phyloP scores from a whole-genome alignment of 2,329 filamentous ascomycete species.

The Colletotrichum musae region DNA sequence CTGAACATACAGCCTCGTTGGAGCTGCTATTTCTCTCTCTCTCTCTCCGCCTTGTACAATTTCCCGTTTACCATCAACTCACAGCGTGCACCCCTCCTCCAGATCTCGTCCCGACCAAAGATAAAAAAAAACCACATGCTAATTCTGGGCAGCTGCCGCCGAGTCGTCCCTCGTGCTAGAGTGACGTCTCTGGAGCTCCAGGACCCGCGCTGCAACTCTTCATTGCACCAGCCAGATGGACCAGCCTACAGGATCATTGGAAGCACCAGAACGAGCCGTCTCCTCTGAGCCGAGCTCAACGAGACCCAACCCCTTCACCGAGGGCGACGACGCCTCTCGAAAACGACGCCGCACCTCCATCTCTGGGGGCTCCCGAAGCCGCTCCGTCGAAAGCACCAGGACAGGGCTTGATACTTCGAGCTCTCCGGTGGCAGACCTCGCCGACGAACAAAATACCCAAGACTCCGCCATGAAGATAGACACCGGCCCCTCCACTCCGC shows the following conservation, averaged over 20 bases:
- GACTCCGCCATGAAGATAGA: constrained; percentile 58
- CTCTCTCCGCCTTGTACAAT: constrained; percentile 29
- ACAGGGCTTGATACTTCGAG: constrained; percentile 51
- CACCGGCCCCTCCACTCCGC: constrained; percentile 55
- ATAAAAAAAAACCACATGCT: constrained; percentile 66
- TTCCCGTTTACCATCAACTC: constrained; percentile 41
- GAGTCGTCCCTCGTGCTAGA: constrained; percentile 69
- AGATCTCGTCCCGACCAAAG: constrained; percentile 37
- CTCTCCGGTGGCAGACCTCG: constrained; percentile 48
- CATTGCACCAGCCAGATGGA: constrained; percentile 67
- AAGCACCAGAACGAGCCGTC: constrained; percentile 70
- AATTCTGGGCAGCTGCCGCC: constrained; percentile 66
- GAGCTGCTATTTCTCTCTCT: neutral
- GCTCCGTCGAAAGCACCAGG: constrained; percentile 62
- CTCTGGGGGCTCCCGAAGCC: constrained; percentile 65
- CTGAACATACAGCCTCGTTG: constrained; percentile 27
- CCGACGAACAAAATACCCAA: constrained; percentile 45
- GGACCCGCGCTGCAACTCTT: constrained; percentile 55
- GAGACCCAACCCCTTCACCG: constrained; percentile 76
- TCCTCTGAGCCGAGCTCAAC: constrained; percentile 75
- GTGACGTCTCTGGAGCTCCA: constrained; percentile 63
- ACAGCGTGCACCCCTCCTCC: constrained; percentile 24
- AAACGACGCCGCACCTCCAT: constrained; percentile 75
- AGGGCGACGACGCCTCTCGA: constrained; percentile 67
- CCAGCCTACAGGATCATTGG: constrained; percentile 63